A percentile compares a stretch with the other conserved stretches of the same genome.
Evolutionary conservation across 805 yeast genomes (phyloP).

Genomic region (Zygoascus bituminiphila): DNA sequence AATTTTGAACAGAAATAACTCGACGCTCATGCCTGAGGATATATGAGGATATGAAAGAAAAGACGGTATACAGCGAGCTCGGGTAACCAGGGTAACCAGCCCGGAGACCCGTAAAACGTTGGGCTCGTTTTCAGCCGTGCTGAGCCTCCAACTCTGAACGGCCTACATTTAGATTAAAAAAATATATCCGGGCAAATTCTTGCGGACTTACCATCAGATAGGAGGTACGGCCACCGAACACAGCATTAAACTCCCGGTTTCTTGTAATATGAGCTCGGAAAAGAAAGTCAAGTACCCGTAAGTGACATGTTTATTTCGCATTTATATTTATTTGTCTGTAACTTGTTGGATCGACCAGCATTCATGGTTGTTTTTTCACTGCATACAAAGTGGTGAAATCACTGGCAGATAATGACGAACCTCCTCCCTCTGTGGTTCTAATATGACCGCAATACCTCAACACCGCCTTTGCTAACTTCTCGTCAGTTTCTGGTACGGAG

Average conservation of each 20-base stretch:
- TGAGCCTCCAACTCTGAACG: not conserved
- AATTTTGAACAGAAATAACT: too few relatives aligned
- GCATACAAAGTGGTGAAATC: too few relatives aligned
- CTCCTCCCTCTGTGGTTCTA: too few relatives aligned
- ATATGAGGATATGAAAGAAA: too few relatives aligned
- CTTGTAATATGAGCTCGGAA: not conserved
- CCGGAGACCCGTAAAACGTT: too few relatives aligned
- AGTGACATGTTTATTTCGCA: not conserved
- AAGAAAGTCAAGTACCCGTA: not conserved
- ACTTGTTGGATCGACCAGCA: not conserved
- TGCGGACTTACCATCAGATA: not conserved
- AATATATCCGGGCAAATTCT: not conserved
- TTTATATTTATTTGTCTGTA: not conserved
- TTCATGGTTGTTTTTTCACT: not conserved
- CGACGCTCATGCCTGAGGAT: too few relatives aligned
- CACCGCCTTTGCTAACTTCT: conserved; percentile 3
- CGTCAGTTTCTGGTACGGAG: conserved; percentile 38
- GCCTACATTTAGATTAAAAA: not conserved
- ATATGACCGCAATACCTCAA: not conserved
- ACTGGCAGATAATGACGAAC: too few relatives aligned
- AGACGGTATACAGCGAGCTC: too few relatives aligned
- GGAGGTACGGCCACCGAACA: too few relatives aligned
- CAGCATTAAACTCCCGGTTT: too few relatives aligned
- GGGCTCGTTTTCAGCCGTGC: too few relatives aligned
- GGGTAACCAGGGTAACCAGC: too few relatives aligned